phyloP scores from a whole-genome alignment of 441 rosid species.

The Adansonia rubrostipa region DNA sequence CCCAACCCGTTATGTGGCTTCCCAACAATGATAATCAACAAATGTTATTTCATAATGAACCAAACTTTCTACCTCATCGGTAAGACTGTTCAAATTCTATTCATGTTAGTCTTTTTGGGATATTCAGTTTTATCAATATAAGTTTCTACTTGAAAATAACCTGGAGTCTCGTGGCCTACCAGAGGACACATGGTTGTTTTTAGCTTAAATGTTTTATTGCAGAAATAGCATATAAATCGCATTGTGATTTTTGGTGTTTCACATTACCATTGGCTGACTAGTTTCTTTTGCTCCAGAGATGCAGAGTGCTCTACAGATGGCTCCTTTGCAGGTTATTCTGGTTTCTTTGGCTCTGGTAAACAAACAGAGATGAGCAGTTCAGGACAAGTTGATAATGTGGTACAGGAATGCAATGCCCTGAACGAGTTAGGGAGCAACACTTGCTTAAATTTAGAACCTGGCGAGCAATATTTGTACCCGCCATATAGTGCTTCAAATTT shows the following conservation, averaged over 20 bases:
- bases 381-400: conserved; percentile 49
- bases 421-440: conserved; percentile 53
- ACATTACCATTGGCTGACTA: conserved; percentile 16
- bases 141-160: conserved; percentile 24
- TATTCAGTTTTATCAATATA: conserved; percentile 15
- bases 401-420: conserved; percentile 42
- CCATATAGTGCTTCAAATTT: conserved; percentile 43
- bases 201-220: background rate
- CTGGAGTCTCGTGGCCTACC: background rate
- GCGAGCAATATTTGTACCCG: conserved; percentile 61
- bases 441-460: conserved; percentile 54
- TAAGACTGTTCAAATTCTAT: conserved; percentile 28
- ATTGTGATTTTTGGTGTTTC: background rate
- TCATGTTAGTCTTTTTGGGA: background rate
- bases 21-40: conserved; percentile 64
- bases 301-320: conserved; percentile 50
- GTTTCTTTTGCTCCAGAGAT: conserved; percentile 43
- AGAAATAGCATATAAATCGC: background rate
- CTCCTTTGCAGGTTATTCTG: conserved; percentile 54
- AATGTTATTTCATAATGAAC: conserved; percentile 54
- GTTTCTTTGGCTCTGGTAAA: conserved; percentile 54
- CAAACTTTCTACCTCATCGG: conserved; percentile 62
- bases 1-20: conserved; percentile 73
- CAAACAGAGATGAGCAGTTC: conserved; percentile 58
- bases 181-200: background rate